Base-by-base conservation (phyloP, 1,284 basidiomycete species). In the Xerocomus amazonicus region DNA sequence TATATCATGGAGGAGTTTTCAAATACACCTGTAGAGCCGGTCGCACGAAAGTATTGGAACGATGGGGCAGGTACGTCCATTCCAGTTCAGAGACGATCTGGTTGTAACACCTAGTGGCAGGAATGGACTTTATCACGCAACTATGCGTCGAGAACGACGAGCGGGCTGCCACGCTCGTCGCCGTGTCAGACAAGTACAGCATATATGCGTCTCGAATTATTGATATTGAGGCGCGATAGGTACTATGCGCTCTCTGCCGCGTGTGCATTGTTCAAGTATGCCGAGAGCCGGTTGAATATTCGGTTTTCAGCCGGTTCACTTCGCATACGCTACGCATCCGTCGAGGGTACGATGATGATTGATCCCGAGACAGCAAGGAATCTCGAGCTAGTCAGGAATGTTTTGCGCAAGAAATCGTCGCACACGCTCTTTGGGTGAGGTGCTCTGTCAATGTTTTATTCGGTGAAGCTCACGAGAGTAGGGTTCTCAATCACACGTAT, bases 341-440 rank as follows among this genome's bases (percentile, higher is more conserved):
- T 90, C 0, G 88, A 83, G 67, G 92, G 92, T 0, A 94, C 91
- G 0, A 90, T 97, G 86, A 80, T 96, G 77, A 90, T 98, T 57
- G 94, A 97, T 63, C 78, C 83, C 0, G 92, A 94, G 50, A 92
- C 88, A 0, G 90, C 84, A 1, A 80, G 79, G 42, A 92, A 94
- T 63, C 76, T 98, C 3, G 95, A 98, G 67, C 75, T 98, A 1
- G 85, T 94, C 4, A 80, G 76, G 12, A 97, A 92, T 64, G 77
- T 81, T 60, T 65, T 81, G 2, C 74, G 72, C 37, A 79, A 78
- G 59, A 89, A 83, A 61, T 85, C 81, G 1, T 61, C 70, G 14
- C 77, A 87, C 71, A 83, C 89, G 10, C 63, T 90, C 38, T 80
- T 89, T 69, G 81, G 90, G 93, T 92, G 65, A 41, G 75, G 54